These are phyloP conservation scores for Globisporangium iwayamae DNA, from an alignment of 352 stramenopile species.

Conservation along the genomic window DNA sequence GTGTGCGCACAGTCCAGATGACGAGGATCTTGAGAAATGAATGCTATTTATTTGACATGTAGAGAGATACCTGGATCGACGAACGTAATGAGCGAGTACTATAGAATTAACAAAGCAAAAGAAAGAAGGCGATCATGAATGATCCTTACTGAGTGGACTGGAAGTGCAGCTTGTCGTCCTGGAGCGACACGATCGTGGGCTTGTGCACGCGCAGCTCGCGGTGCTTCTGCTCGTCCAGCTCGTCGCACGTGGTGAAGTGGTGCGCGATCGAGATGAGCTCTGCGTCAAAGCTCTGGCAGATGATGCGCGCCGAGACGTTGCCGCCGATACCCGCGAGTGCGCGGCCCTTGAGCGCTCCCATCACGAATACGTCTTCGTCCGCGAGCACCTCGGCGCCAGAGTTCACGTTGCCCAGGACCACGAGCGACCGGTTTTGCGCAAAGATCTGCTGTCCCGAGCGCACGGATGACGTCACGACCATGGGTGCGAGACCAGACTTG, in stretches of 20 bases:
- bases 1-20: neutral
- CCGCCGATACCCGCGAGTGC: slow-evolving; percentile 83
- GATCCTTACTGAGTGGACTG: slow-evolving; percentile 34
- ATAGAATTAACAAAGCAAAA: neutral
- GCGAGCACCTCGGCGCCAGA: slow-evolving; percentile 86
- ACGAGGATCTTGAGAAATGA: neutral
- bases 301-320: slow-evolving; percentile 59
- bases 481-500: slow-evolving; percentile 22
- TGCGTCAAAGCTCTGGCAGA: slow-evolving; percentile 82
- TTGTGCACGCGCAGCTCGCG: slow-evolving; percentile 42
- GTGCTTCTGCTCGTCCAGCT: slow-evolving; percentile 38
- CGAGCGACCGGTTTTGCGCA: slow-evolving; percentile 73
- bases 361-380: slow-evolving; percentile 82
- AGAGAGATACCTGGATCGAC: slow-evolving; percentile 8
- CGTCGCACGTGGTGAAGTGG: slow-evolving; percentile 89
- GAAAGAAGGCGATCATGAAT: neutral
- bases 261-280: slow-evolving; percentile 89
- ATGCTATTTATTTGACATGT: slow-evolving; percentile 10
- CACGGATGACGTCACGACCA: slow-evolving; percentile 72
- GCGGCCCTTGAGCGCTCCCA: slow-evolving; percentile 79
- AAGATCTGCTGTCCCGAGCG: slow-evolving; percentile 88
- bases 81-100: neutral
- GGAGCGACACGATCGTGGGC: slow-evolving; percentile 52
- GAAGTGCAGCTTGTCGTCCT: slow-evolving; percentile 60
- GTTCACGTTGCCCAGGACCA: slow-evolving; percentile 84